Base-by-base conservation (phyloP, 768 basidiomycete species). In the Dacryopinax primogenitus region DNA sequence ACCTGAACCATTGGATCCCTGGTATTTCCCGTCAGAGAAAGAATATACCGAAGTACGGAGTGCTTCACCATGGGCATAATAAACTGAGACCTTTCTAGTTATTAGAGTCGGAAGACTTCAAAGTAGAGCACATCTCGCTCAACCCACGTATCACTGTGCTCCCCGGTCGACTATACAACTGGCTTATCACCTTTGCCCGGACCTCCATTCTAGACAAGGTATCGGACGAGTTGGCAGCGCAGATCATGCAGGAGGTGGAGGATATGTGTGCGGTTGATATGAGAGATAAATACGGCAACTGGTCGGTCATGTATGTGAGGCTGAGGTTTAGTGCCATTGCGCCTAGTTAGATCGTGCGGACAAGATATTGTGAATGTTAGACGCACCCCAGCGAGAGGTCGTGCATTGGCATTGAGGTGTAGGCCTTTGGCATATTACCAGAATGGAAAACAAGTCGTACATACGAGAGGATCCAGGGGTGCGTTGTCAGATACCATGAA, bases 11-110 rank as follows among this genome's bases (percentile, higher is more conserved):
- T 72, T 84, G 44, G 90, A 93, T 71, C 91, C 91, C 0, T 92
- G 89, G 89, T 90, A 83, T 76, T 92, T 90, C 71, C 91, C 91
- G 2, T 85, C 85, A 0, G 78, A 79, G 12, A 79, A 82, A 32
- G 83, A 87, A 66, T 91, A 92, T 73, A 75, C 73, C 51, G 76
- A 78, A 72, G 85, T 86, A 70, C 65, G 77, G 13, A 37, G n/a
- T 37, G n/a, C n/a, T 15, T 47, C 36, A 63, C 26, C 32, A 65
- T 37, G 1, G 41, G 30, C n/a, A 32, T 23, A 23, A 21, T 30
- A 33, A 47, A 62, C 34, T 39, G 44, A 67, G 58, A 58, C 34
- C 30, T 32, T 34, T 68, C 34, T 65, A 87, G 86, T 75, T 87
- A 26, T 76, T 88, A 11, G 76, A 79, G 62, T 73, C 73, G 12